A percentile compares a stretch with the other conserved stretches of the same genome.
Evolutionary conservation across 2,329 filamentous ascomycete genomes (phyloP).

Genomic region (Pseudopyrenochaeta lycopersici): DNA sequence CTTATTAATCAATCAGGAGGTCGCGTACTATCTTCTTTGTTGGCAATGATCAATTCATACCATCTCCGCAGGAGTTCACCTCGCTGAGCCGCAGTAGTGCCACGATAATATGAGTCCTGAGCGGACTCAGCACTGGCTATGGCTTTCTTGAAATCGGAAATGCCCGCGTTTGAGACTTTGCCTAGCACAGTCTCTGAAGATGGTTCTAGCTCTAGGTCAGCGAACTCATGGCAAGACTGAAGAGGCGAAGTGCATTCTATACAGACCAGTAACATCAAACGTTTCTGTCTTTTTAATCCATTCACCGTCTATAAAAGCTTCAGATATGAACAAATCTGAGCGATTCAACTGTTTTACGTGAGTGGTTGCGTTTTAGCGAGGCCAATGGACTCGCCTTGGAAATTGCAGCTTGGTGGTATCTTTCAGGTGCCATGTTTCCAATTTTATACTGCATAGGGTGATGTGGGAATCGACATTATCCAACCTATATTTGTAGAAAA

Average conservation of each 20-base stretch:
- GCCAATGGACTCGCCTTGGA: neutral
- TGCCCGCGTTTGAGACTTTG: neutral
- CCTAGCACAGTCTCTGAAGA: neutral
- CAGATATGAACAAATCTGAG: slow-evolving; percentile 2
- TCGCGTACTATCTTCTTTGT: slow-evolving; percentile 2
- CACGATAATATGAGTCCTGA: neutral
- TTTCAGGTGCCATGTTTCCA: neutral
- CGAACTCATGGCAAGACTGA: too few species aligned
- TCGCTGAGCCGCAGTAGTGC: neutral
- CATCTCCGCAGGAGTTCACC: neutral
- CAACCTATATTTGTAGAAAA: too few species aligned
- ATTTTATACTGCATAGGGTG: too few species aligned
- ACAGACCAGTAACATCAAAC: neutral
- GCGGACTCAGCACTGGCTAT: neutral
- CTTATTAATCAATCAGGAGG: too few species aligned
- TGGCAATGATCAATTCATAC: neutral
- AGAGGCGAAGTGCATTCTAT: too few species aligned
- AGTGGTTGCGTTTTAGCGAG: neutral
- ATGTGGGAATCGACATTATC: too few species aligned
- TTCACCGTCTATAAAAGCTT: slow-evolving; percentile 11
- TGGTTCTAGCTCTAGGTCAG: neutral
- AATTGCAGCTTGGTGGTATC: neutral
- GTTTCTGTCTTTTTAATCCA: slow-evolving; percentile 6
- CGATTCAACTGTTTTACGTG: neutral
- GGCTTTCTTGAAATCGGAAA: slow-evolving; percentile 2